These are phyloP conservation scores for Metschnikowia peoriensis DNA, from an alignment of 805 yeast genomes.

Conservation along the genomic window DNA sequence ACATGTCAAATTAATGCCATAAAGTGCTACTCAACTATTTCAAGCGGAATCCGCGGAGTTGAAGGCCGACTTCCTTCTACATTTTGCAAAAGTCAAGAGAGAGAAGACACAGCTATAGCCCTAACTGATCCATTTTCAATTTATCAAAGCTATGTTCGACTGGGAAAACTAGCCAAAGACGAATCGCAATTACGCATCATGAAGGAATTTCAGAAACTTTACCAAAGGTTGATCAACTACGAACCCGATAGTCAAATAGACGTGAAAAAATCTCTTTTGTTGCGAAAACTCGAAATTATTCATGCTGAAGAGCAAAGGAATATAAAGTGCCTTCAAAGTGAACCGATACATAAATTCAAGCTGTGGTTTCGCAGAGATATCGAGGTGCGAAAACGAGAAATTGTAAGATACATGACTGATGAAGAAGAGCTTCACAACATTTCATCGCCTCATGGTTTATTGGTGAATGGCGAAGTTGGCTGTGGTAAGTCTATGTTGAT, in stretches of 20 bases:
- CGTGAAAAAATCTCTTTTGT: constrained; percentile 41
- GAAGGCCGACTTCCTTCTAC: constrained; percentile 34
- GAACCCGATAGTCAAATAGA: constrained; percentile 49
- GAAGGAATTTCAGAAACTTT: constrained; percentile 59
- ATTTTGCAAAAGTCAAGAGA: background rate
- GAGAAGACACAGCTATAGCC: constrained; percentile 21
- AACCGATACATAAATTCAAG: constrained; percentile 8
- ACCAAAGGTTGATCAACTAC: constrained; percentile 57
- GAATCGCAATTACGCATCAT: constrained; percentile 61
- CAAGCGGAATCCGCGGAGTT: constrained; percentile 37
- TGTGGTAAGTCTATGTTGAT: constrained; percentile 74
- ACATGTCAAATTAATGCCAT: background rate
- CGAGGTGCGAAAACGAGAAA: constrained; percentile 28
- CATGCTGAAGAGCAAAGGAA: constrained; percentile 25
- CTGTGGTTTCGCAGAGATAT: constrained; percentile 30
- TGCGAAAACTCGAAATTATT: constrained; percentile 32
- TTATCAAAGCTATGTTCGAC: constrained; percentile 51
- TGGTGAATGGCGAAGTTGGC: constrained; percentile 67
- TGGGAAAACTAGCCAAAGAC: constrained; percentile 54
- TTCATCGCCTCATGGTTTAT: constrained; percentile 62
- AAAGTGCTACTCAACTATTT: background rate
- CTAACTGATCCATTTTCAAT: constrained; percentile 63
- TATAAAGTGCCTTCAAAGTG: constrained; percentile 18
- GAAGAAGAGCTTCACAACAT: constrained; percentile 57
- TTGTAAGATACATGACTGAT: constrained; percentile 52